A percentile compares a stretch with the other conserved stretches of the same genome.
Conservation (phyloP, 139 green algal species). For the Closterium sp. region DNA sequence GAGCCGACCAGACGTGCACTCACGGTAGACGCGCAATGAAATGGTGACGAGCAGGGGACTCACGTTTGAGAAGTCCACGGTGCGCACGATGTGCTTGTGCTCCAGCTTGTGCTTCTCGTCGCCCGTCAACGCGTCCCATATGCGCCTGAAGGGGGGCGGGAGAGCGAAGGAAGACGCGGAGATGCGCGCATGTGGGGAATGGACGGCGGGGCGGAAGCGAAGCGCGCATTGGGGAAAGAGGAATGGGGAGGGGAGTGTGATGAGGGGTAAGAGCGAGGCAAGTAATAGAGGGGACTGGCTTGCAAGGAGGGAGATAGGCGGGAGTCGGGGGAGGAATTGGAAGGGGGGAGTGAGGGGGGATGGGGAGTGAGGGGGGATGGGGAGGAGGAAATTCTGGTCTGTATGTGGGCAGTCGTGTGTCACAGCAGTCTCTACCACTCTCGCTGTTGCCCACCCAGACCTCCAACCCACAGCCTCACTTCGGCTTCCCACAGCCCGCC, state of each 20-base stretch:
- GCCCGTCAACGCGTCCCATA: conserved; percentile 93
- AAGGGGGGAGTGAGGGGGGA: no score
- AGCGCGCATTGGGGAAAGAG: no score
- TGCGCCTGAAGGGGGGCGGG: conserved; percentile 35
- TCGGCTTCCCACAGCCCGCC: background rate
- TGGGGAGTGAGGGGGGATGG: no score
- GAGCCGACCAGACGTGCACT: no score
- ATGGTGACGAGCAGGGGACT: no score
- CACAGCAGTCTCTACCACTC: background rate
- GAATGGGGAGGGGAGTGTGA: no score
- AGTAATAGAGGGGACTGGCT: no score
- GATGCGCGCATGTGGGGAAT: background rate
- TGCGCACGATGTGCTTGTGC: conserved; percentile 94
- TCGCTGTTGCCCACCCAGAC: background rate
- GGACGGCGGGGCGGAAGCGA: no score
- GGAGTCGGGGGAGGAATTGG: no score
- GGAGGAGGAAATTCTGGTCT: background rate
- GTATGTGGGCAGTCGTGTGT: background rate
- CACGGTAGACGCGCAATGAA: no score
- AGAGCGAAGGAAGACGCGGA: background rate
- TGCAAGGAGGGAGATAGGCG: no score
- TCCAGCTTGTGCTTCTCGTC: conserved; percentile 81
- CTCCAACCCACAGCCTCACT: background rate
- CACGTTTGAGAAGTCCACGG: conserved; percentile 69
- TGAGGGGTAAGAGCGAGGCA: no score